phyloP scores from a whole-genome alignment of 345 rosid genomes.

The Aquilaria yunnanensis region DNA sequence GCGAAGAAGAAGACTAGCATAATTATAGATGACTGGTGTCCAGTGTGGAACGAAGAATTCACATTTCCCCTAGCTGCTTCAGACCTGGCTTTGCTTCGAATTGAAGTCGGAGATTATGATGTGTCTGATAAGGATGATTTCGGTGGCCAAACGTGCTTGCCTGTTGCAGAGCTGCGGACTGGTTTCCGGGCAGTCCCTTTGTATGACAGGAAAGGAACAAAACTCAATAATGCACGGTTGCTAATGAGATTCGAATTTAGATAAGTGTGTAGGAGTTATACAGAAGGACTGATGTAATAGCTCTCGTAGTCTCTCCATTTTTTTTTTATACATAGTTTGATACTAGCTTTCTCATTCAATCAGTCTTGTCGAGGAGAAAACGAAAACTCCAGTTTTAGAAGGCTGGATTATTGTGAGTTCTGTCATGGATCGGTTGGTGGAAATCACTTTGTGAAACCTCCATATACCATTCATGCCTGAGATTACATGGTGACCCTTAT shows the following conservation, averaged over 20 bases:
- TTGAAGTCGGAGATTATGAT: slow-evolving; percentile 74
- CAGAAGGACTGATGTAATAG: too few relatives aligned
- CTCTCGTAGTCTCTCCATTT: too few relatives aligned
- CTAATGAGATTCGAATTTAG: slow-evolving; percentile 49
- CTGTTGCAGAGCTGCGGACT: slow-evolving; percentile 51
- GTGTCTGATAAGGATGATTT: slow-evolving; percentile 81
- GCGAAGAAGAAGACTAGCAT: slow-evolving; percentile 63
- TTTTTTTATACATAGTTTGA: too few relatives aligned
- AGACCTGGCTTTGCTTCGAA: slow-evolving; percentile 71
- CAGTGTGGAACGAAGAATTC: slow-evolving; percentile 83
- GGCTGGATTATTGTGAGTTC: too few relatives aligned
- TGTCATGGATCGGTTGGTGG: too few relatives aligned
- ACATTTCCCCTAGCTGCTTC: slow-evolving; percentile 71
- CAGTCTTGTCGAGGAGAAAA: too few relatives aligned
- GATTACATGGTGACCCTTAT: too few relatives aligned
- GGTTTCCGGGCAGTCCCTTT: slow-evolving; percentile 79
- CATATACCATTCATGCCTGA: too few relatives aligned
- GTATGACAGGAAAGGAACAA: slow-evolving; percentile 48
- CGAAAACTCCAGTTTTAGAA: too few relatives aligned
- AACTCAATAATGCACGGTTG: slow-evolving; percentile 56
- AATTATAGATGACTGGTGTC: slow-evolving; percentile 71
- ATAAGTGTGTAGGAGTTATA: slow-evolving; percentile 5
- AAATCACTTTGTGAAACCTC: too few relatives aligned
- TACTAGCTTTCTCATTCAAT: too few relatives aligned
- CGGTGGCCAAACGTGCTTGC: slow-evolving; percentile 86